These are phyloP conservation scores for Petasospora rhodanensis DNA, from an alignment of 1,139 yeast genomes.

Conservation along the genomic window DNA sequence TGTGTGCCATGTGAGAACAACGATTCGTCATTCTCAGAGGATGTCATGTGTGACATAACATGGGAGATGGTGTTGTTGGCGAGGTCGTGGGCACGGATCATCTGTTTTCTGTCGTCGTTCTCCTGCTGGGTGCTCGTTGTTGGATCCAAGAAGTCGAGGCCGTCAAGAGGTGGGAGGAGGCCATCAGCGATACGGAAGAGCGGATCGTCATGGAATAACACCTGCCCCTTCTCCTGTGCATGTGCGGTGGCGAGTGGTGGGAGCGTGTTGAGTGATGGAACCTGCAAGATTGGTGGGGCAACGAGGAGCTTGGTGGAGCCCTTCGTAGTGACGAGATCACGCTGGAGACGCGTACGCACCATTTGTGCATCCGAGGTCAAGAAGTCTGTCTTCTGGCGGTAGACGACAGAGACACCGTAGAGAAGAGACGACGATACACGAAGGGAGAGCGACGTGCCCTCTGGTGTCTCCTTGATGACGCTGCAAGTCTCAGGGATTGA, in stretches of 20 bases:
- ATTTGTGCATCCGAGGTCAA: slow-evolving; percentile 34
- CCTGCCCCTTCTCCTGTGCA: slow-evolving; percentile 11
- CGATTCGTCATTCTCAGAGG: slow-evolving; percentile 1
- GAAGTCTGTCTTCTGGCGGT: slow-evolving; percentile 46
- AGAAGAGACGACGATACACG: slow-evolving; percentile 47
- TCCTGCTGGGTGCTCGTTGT: not conserved
- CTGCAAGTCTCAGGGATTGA: slow-evolving; percentile 47
- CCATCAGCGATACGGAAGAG: slow-evolving; percentile 35
- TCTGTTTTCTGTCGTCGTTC: slow-evolving; percentile 1
- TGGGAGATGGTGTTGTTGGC: slow-evolving; percentile 17
- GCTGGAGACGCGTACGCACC: slow-evolving; percentile 29
- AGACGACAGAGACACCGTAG: slow-evolving; percentile 54
- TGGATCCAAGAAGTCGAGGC: slow-evolving; percentile 16
- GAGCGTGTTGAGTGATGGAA: not conserved
- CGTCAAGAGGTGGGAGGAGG: slow-evolving; percentile 25
- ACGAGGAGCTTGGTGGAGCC: slow-evolving; percentile 9
- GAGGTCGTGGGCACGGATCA: slow-evolving; percentile 19
- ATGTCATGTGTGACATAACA: slow-evolving; percentile 3
- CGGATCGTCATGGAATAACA: slow-evolving; percentile 38
- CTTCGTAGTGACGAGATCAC: slow-evolving; percentile 16
- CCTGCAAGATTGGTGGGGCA: slow-evolving; percentile 10
- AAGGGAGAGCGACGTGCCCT: slow-evolving; percentile 31
- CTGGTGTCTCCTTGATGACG: slow-evolving; percentile 29
- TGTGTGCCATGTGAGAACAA: slow-evolving; percentile 1
- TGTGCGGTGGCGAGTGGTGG: not conserved